Conservation (phyloP, 2,329 filamentous ascomycete genomes). For the Lanzia echinophila region DNA sequence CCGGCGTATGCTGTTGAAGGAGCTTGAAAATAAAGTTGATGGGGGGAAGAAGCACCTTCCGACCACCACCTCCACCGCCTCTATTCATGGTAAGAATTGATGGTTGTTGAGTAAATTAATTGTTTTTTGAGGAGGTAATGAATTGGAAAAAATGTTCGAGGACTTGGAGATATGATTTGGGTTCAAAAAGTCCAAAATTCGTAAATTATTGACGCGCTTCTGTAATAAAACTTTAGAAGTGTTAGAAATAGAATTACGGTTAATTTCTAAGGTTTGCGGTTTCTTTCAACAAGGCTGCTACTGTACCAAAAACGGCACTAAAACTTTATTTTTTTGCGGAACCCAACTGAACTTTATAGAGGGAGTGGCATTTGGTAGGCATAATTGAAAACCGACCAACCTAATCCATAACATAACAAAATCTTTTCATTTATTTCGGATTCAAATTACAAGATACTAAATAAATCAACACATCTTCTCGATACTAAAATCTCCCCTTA, state of each 20-base stretch:
- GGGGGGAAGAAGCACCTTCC: conserved; percentile 65
- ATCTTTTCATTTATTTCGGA: neutral
- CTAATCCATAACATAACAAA: neutral
- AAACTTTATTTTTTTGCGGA: conserved; percentile 9
- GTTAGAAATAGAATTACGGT: too few relatives aligned
- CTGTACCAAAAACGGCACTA: conserved; percentile 5
- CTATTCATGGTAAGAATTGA: conserved; percentile 28
- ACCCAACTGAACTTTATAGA: conserved; percentile 4
- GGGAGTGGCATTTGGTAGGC: neutral
- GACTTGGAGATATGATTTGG: neutral
- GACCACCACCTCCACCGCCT: conserved; percentile 39
- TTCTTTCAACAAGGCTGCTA: neutral
- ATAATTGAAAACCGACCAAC: neutral
- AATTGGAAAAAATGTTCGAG: neutral
- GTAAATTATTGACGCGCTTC: neutral
- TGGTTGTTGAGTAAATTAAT: neutral
- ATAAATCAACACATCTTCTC: too few relatives aligned
- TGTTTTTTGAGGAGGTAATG: neutral
- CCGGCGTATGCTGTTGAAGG: conserved; percentile 66
- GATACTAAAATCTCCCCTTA: neutral
- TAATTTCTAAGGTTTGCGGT: too few relatives aligned
- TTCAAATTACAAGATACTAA: too few relatives aligned
- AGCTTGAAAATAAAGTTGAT: conserved; percentile 95
- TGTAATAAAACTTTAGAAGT: too few relatives aligned
- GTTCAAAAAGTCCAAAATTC: neutral